Evolutionary conservation across 1,284 basidiomycete species (phyloP), one percentile per base, ranked within the genome.

Genomic region (Cystobasidium pallidum): DNA sequence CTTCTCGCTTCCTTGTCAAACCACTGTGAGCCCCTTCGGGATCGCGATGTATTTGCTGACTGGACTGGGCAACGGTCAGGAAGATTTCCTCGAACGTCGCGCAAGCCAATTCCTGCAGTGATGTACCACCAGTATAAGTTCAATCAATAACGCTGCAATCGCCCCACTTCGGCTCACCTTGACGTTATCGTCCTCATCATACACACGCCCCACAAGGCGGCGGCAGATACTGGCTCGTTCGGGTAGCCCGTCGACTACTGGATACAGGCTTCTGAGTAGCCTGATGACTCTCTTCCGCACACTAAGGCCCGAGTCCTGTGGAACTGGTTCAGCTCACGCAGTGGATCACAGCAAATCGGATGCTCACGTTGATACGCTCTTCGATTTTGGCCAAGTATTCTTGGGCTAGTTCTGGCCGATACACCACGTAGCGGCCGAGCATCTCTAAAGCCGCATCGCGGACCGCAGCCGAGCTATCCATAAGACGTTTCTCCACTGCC

Each of bases 251-350:
- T 78, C 86, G 0, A 88, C 87, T 3, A 88, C 85, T 8, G 81
- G 78, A 79, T 94, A 95, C 77, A 94, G 89, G 17, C 88, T 86
- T 78, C 90, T 92, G 61, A 99, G 84, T 0, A 99, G 84, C 81
- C 94, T 97, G 82, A 99, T 90, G 62, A 96, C 94, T 3, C 96
- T 88, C 79, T 96, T 96, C 39, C 96, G 86, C 1, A 99, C 96
- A 24, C 88, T 88, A 6, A 98, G 84, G 3, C 95, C 94, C 47
- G 93, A 90, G 79, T 99, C 95, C 89, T 94, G 76, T 41, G 26
- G 19, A 55, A 51, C 34, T 62, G 54, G 34, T 34, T n/a, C 39
- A 67, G 17, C 17, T 13, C 1, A 10, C 6, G 3, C 11, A 11
- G 8, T n/a, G 6, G n/a, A n/a, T n/a, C n/a, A 36, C 1, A 32